These are phyloP conservation scores for Polyplosphaeria fusca DNA, from an alignment of 495 filamentous ascomycete species.

Conservation along the genomic window DNA sequence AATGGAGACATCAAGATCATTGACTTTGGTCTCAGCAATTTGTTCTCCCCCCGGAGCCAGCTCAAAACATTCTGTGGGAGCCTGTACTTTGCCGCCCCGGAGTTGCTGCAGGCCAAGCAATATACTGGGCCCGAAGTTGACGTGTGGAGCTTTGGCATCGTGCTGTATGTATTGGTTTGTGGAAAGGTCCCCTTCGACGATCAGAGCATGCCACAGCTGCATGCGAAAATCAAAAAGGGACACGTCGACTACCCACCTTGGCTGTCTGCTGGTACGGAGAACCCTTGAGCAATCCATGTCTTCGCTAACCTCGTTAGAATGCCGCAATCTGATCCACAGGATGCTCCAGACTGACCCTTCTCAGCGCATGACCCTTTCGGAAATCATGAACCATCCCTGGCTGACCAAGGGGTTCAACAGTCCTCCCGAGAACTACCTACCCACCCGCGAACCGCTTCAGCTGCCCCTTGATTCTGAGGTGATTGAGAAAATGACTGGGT, in stretches of 20 bases:
- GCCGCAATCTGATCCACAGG: constrained; percentile 84
- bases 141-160: constrained; percentile 98
- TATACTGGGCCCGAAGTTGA: constrained; percentile 98
- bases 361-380: constrained; percentile 77
- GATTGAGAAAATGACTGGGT: constrained; percentile 91
- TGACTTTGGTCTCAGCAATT: constrained; percentile 96
- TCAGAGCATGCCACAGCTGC: constrained; percentile 97
- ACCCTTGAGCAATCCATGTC: neutral
- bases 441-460: constrained; percentile 75
- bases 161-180: constrained; percentile 96
- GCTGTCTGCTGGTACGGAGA: constrained; percentile 73
- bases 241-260: constrained; percentile 93
- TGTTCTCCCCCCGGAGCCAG: constrained; percentile 81
- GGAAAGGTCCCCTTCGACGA: constrained; percentile 99
- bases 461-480: constrained; percentile 81
- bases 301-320: constrained; percentile 58
- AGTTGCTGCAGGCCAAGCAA: constrained; percentile 86
- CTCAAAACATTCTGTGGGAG: constrained; percentile 98
- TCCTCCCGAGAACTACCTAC: constrained; percentile 87
- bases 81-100: constrained; percentile 96
- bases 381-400: constrained; percentile 97
- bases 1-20: constrained; percentile 99
- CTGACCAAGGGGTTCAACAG: constrained; percentile 87
- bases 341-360: constrained; percentile 96
- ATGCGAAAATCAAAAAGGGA: constrained; percentile 98